Percentiles rank a stretch among this genome's conserved stretches.
These are phyloP conservation scores for Botryotinia convoluta DNA, from an alignment of 2,329 filamentous ascomycete genomes.

Conservation along the genomic window DNA sequence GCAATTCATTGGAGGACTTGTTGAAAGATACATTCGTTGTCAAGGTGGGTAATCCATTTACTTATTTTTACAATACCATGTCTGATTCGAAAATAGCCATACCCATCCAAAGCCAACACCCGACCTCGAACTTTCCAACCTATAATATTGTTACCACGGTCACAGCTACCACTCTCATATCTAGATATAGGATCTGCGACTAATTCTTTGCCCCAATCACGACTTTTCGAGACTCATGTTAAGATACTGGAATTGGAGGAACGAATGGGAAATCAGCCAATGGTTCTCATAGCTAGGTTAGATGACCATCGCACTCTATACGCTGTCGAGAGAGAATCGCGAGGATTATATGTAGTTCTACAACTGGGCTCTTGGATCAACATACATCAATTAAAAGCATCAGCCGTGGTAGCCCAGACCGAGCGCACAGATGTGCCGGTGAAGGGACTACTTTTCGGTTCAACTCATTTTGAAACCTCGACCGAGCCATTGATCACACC, in stretches of 20 bases:
- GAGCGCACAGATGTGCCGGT: slow-evolving; percentile 36
- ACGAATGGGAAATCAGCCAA: slow-evolving; percentile 53
- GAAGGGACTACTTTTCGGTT: slow-evolving; percentile 3
- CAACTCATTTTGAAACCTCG: background rate
- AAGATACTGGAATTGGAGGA: slow-evolving; percentile 62
- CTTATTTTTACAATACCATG: background rate
- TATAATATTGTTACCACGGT: slow-evolving; percentile 60
- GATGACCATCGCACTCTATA: slow-evolving; percentile 55
- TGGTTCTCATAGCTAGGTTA: slow-evolving; percentile 60
- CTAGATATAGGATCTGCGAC: slow-evolving; percentile 55
- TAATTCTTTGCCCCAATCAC: slow-evolving; percentile 51
- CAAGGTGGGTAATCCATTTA: slow-evolving; percentile 32
- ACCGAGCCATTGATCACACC: slow-evolving; percentile 21
- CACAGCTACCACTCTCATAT: slow-evolving; percentile 57
- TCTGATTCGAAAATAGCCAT: slow-evolving; percentile 45
- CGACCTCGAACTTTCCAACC: slow-evolving; percentile 57
- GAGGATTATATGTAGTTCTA: slow-evolving; percentile 64
- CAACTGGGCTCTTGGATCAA: slow-evolving; percentile 66
- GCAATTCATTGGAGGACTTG: slow-evolving; percentile 36
- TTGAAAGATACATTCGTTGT: slow-evolving; percentile 39
- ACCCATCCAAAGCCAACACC: slow-evolving; percentile 52
- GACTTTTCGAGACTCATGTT: slow-evolving; percentile 60
- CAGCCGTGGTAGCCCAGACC: slow-evolving; percentile 49
- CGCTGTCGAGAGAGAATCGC: slow-evolving; percentile 63
- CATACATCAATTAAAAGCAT: slow-evolving; percentile 50